These are phyloP conservation scores for Albizia julibrissin DNA, from an alignment of 306 rosid genomes.

Conservation along the genomic window DNA sequence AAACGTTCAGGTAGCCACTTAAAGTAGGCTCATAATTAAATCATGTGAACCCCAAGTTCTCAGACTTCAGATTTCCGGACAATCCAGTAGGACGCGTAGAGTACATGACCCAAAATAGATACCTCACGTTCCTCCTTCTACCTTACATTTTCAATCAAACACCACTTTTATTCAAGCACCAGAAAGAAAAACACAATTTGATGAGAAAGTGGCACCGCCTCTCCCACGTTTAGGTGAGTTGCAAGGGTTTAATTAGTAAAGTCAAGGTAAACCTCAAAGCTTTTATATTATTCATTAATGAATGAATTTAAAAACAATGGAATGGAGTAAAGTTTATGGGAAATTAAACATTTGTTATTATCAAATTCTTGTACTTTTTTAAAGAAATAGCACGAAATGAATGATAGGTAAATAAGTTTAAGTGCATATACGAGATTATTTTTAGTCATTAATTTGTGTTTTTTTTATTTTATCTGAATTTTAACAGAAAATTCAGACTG, in stretches of 20 bases:
- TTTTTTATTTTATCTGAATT: background rate
- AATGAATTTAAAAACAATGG: no score
- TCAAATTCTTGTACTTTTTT: no score
- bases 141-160: background rate
- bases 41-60: conserved; percentile 10
- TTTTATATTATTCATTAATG: no score
- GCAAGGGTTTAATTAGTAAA: no score
- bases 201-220: background rate
- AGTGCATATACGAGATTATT: background rate
- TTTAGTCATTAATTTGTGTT: background rate
- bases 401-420: background rate
- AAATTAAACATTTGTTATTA: no score
- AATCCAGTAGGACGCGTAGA: background rate
- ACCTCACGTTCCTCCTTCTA: background rate
- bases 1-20: conserved; percentile 14
- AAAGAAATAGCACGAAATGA: background rate
- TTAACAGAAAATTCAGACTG: background rate
- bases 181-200: background rate
- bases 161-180: background rate
- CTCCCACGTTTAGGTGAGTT: no score
- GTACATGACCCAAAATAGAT: background rate
- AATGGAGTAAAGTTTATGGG: no score
- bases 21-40: conserved; percentile 22
- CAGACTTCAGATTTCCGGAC: background rate
- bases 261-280: no score